Evolutionary conservation across 768 basidiomycete species (phyloP).

Genomic region (Paxillus involutus): DNA sequence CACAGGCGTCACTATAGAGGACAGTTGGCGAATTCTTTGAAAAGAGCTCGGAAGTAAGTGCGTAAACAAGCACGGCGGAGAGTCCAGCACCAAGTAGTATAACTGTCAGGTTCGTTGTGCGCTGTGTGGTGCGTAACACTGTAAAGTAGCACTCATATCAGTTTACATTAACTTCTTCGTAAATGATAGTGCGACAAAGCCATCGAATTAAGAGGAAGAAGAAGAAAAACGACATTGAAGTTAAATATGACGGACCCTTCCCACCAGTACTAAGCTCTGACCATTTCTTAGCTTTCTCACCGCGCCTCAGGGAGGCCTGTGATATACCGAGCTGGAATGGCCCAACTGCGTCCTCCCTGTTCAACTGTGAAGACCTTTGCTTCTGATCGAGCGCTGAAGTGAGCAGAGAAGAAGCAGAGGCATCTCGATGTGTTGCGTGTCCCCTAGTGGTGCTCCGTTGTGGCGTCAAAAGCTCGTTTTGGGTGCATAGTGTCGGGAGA

Average conservation of each 20-base stretch:
- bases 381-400: constrained; percentile 65
- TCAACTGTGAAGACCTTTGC: constrained; percentile 35
- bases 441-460: constrained; percentile 15
- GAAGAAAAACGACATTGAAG: neutral
- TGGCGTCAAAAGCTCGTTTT: neutral
- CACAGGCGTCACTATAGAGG: constrained; percentile 62
- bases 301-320: constrained; percentile 50
- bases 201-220: neutral
- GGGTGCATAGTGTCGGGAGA: neutral
- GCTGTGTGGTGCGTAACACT: constrained; percentile 54
- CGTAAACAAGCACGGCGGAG: constrained; percentile 71
- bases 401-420: constrained; percentile 51
- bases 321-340: constrained; percentile 77
- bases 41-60: constrained; percentile 79
- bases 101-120: constrained; percentile 51
- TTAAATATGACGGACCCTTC: constrained; percentile 54
- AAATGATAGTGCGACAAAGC: neutral
- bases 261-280: constrained; percentile 73
- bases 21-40: constrained; percentile 89
- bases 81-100: constrained; percentile 79
- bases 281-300: constrained; percentile 70
- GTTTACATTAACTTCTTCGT: constrained; percentile 3
- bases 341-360: constrained; percentile 63
- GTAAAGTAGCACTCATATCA: constrained; percentile 14
- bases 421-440: constrained; percentile 50